A percentile compares a stretch with the other conserved stretches of the same genome.
These are phyloP conservation scores for Tilletia caries DNA, from an alignment of 1,284 basidiomycete genomes.

Conservation along the genomic window DNA sequence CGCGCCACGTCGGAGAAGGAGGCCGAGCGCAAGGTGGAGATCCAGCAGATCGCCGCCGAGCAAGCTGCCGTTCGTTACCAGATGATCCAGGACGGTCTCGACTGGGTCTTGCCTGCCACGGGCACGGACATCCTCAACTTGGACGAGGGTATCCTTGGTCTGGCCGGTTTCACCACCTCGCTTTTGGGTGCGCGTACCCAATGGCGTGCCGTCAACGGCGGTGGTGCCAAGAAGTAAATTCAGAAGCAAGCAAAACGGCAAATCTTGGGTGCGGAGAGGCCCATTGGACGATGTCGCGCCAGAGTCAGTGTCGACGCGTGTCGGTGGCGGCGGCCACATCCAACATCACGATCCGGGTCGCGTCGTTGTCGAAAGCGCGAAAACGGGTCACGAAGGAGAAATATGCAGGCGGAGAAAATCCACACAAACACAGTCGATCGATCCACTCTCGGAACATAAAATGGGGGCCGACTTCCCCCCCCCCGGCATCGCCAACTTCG, in stretches of 20 bases:
- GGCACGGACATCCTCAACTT: slow-evolving; percentile 73
- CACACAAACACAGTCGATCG: neutral
- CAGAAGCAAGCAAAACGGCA: neutral
- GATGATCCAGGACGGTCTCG: slow-evolving; percentile 74
- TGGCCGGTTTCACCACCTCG: slow-evolving; percentile 46
- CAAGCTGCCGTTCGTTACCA: slow-evolving; percentile 68
- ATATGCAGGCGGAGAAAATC: neutral
- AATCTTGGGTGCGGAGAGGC: too few relatives aligned
- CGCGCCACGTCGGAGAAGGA: slow-evolving; percentile 65
- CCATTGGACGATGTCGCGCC: too few relatives aligned
- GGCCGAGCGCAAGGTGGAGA: slow-evolving; percentile 65
- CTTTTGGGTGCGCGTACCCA: slow-evolving; percentile 50
- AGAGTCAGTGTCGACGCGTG: too few relatives aligned
- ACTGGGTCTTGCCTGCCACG: slow-evolving; percentile 84
- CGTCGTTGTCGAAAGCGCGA: too few relatives aligned
- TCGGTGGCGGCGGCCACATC: too few relatives aligned
- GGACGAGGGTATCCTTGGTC: slow-evolving; percentile 68
- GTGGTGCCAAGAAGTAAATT: slow-evolving; percentile 39
- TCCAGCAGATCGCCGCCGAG: slow-evolving; percentile 66
- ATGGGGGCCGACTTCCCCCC: neutral
- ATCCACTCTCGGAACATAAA: neutral
- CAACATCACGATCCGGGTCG: too few relatives aligned
- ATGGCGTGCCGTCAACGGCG: slow-evolving; percentile 51
- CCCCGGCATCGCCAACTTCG: neutral
- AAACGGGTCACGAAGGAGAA: neutral